Conservation (phyloP, 345 rosid species). For the Citrus unshiu region DNA sequence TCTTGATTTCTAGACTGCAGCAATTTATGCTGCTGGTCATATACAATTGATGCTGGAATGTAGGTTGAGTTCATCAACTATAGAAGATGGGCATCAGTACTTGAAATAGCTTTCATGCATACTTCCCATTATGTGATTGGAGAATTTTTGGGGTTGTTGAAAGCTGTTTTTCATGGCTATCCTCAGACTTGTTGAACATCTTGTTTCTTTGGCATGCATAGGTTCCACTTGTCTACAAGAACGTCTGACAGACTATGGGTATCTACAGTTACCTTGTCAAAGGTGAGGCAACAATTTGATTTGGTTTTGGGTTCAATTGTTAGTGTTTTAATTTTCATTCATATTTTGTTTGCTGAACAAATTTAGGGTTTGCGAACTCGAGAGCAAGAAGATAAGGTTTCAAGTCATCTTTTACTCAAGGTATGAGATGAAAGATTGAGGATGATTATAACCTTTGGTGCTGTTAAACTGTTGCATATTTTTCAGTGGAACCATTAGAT, state of each 20-base stretch:
- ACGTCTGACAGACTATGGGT: slow-evolving; percentile 54
- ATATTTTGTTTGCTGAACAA: not conserved
- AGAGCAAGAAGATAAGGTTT: slow-evolving; percentile 77
- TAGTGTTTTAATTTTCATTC: not conserved
- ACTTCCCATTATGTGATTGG: not conserved
- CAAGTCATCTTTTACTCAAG: slow-evolving; percentile 69
- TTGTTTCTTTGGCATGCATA: slow-evolving; percentile 19
- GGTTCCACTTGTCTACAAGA: slow-evolving; percentile 76
- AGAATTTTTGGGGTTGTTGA: not conserved
- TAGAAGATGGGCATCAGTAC: not conserved
- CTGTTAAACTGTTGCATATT: not conserved
- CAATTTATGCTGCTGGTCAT: not conserved
- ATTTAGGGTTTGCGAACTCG: slow-evolving; percentile 61
- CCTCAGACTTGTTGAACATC: not conserved
- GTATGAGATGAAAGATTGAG: slow-evolving; percentile 32
- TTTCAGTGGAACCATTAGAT: not conserved
- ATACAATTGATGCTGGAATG: not conserved
- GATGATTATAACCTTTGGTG: not conserved
- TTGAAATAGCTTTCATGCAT: not conserved
- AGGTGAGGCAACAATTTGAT: slow-evolving; percentile 36
- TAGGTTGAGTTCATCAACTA: not conserved
- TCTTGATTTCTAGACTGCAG: not conserved
- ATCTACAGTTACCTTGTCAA: slow-evolving; percentile 66
- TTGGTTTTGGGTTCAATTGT: not conserved
- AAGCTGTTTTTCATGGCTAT: not conserved